A percentile compares a stretch with the other conserved stretches of the same genome.
Evolutionary conservation across 768 basidiomycete genomes (phyloP).

Genomic region (Tulasnella calospora): DNA sequence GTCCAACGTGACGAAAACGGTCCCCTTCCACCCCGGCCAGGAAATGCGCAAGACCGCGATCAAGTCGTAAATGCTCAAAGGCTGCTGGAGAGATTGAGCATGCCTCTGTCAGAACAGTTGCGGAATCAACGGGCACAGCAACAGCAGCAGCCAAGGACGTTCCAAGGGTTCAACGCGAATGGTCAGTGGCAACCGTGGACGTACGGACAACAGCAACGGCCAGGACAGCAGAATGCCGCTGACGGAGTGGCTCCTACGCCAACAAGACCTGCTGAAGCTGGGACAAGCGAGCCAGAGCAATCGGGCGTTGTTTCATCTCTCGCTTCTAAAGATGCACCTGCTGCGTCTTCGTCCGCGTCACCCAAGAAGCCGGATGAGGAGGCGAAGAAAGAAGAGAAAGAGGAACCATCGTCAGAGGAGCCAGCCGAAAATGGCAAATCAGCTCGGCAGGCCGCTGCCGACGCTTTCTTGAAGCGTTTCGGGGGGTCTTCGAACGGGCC

Average conservation of each 20-base stretch:
- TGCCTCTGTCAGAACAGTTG: slow-evolving; percentile 29
- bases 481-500: slow-evolving; percentile 29
- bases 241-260: slow-evolving; percentile 42
- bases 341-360: slow-evolving; percentile 34
- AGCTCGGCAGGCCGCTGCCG: slow-evolving; percentile 56
- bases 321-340: slow-evolving; percentile 33
- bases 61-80: slow-evolving; percentile 2
- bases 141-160: slow-evolving; percentile 27
- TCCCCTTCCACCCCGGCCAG: neutral
- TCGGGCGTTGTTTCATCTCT: slow-evolving; percentile 33
- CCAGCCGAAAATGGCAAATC: slow-evolving; percentile 30
- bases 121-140: slow-evolving; percentile 17
- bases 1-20: neutral
- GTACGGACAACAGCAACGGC: neutral
- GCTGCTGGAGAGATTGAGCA: slow-evolving; percentile 19
- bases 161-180: slow-evolving; percentile 30
- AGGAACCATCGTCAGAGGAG: neutral
- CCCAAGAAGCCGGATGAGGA: slow-evolving; percentile 26
- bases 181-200: slow-evolving; percentile 31
- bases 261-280: slow-evolving; percentile 2
- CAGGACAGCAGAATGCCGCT: slow-evolving; percentile 46
- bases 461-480: slow-evolving; percentile 59
- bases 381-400: neutral
- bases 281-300: neutral
- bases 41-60: slow-evolving; percentile 1